Percentiles rank a stretch among this genome's conserved stretches.
phyloP scores from a whole-genome alignment of 306 rosid genomes.

The Castanea mollissima region DNA sequence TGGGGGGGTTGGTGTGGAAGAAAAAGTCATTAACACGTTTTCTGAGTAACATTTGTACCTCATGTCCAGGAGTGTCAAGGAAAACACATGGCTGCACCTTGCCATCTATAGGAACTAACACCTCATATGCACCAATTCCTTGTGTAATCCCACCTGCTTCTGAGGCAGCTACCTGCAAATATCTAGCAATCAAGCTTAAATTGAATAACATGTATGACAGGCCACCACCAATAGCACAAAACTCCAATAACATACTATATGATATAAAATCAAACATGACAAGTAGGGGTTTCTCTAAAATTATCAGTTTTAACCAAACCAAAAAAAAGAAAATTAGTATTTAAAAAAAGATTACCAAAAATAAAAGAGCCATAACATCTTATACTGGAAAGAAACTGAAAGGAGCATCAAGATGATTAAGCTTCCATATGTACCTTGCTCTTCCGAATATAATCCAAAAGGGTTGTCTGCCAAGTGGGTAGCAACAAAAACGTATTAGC shows the following conservation, averaged over 20 bases:
- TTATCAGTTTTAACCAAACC: neutral
- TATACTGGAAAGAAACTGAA: conserved; percentile 10
- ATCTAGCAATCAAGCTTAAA: conserved; percentile 28
- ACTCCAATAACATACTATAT: neutral
- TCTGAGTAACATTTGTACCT: conserved; percentile 47
- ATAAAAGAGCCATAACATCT: neutral
- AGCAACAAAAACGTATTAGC: conserved; percentile 35
- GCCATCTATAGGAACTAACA: conserved; percentile 84
- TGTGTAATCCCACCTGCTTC: conserved; percentile 99
- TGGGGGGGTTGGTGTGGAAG: no score
- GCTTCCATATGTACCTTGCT: conserved; percentile 66
- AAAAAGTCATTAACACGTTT: neutral
- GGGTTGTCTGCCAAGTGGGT: conserved; percentile 74
- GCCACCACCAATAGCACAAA: conserved; percentile 2
- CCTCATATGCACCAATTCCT: conserved; percentile 96
- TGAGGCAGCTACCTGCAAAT: conserved; percentile 87
- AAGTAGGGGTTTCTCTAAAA: neutral
- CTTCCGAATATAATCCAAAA: conserved; percentile 85
- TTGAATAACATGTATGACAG: conserved; percentile 12
- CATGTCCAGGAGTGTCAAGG: conserved; percentile 97
- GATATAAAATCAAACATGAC: neutral
- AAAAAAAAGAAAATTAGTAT: neutral
- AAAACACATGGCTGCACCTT: conserved; percentile 82
- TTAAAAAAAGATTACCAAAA: neutral
- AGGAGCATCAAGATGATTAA: conserved; percentile 15